phyloP scores from a whole-genome alignment of 768 basidiomycete species.

The Auricularia sp. region DNA sequence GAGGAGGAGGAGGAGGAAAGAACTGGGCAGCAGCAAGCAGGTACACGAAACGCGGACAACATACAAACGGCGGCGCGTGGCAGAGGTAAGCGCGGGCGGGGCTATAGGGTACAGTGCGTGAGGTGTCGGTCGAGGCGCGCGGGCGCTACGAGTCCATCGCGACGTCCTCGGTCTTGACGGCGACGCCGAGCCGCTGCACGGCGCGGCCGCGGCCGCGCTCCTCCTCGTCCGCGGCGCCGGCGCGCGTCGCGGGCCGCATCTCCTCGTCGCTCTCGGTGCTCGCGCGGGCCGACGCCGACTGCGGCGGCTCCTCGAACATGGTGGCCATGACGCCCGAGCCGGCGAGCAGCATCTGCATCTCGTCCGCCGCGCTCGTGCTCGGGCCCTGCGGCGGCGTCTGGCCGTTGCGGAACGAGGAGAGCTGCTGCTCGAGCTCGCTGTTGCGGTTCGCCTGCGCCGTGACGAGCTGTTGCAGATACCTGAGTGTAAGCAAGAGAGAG shows the following conservation, averaged over 20 bases:
- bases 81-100: too few relatives aligned
- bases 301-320: not conserved
- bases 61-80: too few relatives aligned
- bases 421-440: constrained; percentile 66
- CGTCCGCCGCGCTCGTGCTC: not conserved
- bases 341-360: not conserved
- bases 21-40: too few relatives aligned
- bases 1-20: too few relatives aligned
- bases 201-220: not conserved
- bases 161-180: not conserved
- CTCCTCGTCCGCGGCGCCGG: not conserved
- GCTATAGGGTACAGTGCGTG: too few relatives aligned
- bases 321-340: not conserved
- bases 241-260: not conserved
- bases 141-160: not conserved
- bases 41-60: too few relatives aligned
- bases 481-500: constrained; percentile 4
- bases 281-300: not conserved
- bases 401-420: constrained; percentile 17
- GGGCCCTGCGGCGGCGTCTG: not conserved
- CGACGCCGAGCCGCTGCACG: not conserved
- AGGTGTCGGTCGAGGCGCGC: too few relatives aligned
- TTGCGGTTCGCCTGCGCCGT: constrained; percentile 69
- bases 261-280: not conserved
- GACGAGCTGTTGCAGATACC: constrained; percentile 82